Evolutionary conservation across 2,329 filamentous ascomycete species (phyloP).

Genomic region (Onygenales sp.): DNA sequence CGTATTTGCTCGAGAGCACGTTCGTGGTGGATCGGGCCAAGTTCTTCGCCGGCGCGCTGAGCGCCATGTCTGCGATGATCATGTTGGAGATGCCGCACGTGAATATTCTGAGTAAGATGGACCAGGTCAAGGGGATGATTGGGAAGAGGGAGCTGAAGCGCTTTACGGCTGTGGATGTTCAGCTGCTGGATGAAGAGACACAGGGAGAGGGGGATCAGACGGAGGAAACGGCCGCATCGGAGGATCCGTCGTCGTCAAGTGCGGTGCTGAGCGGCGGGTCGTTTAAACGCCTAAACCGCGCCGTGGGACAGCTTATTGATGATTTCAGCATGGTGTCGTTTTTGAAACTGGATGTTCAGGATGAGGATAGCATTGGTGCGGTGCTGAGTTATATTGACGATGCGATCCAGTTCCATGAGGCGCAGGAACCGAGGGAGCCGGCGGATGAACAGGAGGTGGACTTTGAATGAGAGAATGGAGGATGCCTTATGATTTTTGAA

Average conservation of each 20-base stretch:
- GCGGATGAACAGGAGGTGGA: slow-evolving; percentile 53
- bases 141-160: slow-evolving; percentile 79
- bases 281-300: slow-evolving; percentile 74
- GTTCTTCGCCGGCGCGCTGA: slow-evolving; percentile 91
- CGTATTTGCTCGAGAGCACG: slow-evolving; percentile 89
- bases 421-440: slow-evolving; percentile 81
- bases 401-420: slow-evolving; percentile 85
- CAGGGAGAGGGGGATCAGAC: slow-evolving; percentile 18
- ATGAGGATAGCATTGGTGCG: slow-evolving; percentile 80
- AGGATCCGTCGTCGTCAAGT: slow-evolving; percentile 55
- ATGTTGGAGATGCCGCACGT: slow-evolving; percentile 96
- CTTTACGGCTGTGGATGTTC: slow-evolving; percentile 78
- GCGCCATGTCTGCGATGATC: slow-evolving; percentile 97
- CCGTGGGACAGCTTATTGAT: slow-evolving; percentile 85
- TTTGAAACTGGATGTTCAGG: slow-evolving; percentile 75
- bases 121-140: slow-evolving; percentile 83
- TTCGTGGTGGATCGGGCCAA: slow-evolving; percentile 94
- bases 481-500: neutral
- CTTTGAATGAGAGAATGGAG: slow-evolving; percentile 24
- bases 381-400: slow-evolving; percentile 91
- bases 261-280: slow-evolving; percentile 71
- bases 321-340: slow-evolving; percentile 98
- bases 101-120: slow-evolving; percentile 97
- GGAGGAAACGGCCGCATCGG: slow-evolving; percentile 44
- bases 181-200: slow-evolving; percentile 71